Base-by-base conservation (phyloP, 2,329 filamentous ascomycete genomes). In the Penicillium crustosum region DNA sequence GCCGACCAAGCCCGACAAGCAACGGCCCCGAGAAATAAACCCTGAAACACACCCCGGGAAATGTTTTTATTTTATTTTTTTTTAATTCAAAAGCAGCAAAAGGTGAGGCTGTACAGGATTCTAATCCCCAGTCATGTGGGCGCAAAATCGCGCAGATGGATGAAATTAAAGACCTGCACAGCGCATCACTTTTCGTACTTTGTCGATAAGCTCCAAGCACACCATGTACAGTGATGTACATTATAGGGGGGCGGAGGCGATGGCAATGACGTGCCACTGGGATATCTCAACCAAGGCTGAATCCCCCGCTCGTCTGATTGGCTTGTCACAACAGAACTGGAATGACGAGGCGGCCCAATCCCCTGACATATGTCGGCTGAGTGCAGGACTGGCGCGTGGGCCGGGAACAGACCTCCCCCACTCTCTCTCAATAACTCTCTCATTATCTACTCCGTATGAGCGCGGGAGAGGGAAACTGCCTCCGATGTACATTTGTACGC, bases 1-100 rank as follows among this genome's bases (percentile, higher is more conserved):
- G 65, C 66, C 13, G 68, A 74, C 25, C 69, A 72, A 58, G 65
- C 63, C 51, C 64, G 68, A 57, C 60, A 63, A 21, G 47, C 61
- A 21, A 65, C 63, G 15, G 55, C 17, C 44, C 67, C 21, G 35
- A 70, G 64, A 45, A 63, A 47, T 36, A 57, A 56, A 47, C 48
- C 62, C 23, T 67, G 60, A 66, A 58, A 51, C 27, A n/a, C 5
- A 12, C 6, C 19, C 6, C 6, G 15, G 13, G 19, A 9, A 6
- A 25, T 25, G 5, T 4, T 12, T 29, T 29, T 29, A 39, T 41
- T 2, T 7, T 10, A n/a, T 17, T 41, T 10, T 29, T 29, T 39
- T 41, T 7, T 7, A 7, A 12, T 41, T 6, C 19, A 13, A 17
- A 45, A n/a, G 39, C 23, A 39, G 15, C 2, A 41, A 41, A 41